These are phyloP conservation scores for Zangia roseola DNA, from an alignment of 768 basidiomycete genomes.

Conservation along the genomic window DNA sequence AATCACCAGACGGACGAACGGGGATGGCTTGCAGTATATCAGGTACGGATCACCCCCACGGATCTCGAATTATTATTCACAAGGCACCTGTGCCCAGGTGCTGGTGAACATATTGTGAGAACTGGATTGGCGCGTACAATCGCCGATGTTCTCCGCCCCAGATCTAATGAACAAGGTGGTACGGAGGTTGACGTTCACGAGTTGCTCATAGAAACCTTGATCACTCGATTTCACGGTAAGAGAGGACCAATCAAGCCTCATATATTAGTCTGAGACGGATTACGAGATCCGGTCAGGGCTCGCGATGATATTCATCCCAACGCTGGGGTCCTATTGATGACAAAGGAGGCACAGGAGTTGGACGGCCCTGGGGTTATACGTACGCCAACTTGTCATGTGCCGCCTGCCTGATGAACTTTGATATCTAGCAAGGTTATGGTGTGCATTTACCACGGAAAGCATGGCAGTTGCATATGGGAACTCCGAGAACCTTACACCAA, in stretches of 20 bases:
- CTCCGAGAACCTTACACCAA: constrained; percentile 49
- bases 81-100: constrained; percentile 42
- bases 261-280: neutral
- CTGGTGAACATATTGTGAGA: constrained; percentile 70
- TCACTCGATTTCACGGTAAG: constrained; percentile 52
- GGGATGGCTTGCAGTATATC: constrained; percentile 72
- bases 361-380: constrained; percentile 25
- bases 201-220: constrained; percentile 44
- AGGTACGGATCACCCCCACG: constrained; percentile 24
- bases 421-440: constrained; percentile 66
- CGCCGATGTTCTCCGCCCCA: constrained; percentile 41
- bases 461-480: constrained; percentile 79
- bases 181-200: constrained; percentile 54
- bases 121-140: constrained; percentile 53
- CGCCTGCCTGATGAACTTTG: neutral
- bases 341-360: constrained; percentile 39
- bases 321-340: constrained; percentile 63
- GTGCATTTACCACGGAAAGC: constrained; percentile 78
- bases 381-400: constrained; percentile 13
- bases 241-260: constrained; percentile 15
- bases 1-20: constrained; percentile 16
- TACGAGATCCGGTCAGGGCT: constrained; percentile 35
- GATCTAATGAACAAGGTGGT: constrained; percentile 9
- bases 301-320: constrained; percentile 47
- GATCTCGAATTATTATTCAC: neutral